A percentile compares a stretch with the other conserved stretches of the same genome.
Evolutionary conservation across 2,329 filamentous ascomycete species (phyloP).

Genomic region (Cladosporium sp.): DNA sequence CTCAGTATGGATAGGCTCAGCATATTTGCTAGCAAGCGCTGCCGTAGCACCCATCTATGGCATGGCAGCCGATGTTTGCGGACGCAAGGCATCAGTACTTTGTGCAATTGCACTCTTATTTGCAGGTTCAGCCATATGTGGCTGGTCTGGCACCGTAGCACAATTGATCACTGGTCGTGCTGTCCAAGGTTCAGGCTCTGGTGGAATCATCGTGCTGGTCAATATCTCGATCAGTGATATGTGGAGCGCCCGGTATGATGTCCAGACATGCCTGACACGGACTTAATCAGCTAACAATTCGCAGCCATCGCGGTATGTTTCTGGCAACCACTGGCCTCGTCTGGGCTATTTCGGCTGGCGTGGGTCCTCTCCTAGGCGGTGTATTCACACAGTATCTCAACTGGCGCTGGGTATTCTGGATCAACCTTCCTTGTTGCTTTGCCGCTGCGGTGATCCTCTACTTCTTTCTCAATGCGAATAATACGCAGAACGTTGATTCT

Average conservation of each 20-base stretch:
- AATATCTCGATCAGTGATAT: background rate
- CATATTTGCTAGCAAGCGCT: background rate
- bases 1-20: background rate
- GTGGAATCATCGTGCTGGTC: background rate
- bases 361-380: background rate
- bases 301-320: background rate
- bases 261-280: too few species aligned
- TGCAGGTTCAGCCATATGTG: background rate
- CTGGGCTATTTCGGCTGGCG: background rate
- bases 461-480: conserved; percentile 52
- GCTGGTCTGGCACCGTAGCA: background rate
- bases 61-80: background rate
- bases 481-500: conserved; percentile 18
- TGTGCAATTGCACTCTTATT: background rate
- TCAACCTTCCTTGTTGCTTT: conserved; percentile 51
- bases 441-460: conserved; percentile 46
- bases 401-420: conserved; percentile 44
- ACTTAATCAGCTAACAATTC: background rate
- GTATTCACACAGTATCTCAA: conserved; percentile 16
- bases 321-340: background rate
- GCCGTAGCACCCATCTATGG: background rate
- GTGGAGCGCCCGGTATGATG: background rate
- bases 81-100: background rate
- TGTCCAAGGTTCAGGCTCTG: background rate
- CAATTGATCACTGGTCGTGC: background rate